These are phyloP conservation scores for Echria macrotheca DNA, from an alignment of 495 filamentous ascomycete genomes.

Conservation along the genomic window DNA sequence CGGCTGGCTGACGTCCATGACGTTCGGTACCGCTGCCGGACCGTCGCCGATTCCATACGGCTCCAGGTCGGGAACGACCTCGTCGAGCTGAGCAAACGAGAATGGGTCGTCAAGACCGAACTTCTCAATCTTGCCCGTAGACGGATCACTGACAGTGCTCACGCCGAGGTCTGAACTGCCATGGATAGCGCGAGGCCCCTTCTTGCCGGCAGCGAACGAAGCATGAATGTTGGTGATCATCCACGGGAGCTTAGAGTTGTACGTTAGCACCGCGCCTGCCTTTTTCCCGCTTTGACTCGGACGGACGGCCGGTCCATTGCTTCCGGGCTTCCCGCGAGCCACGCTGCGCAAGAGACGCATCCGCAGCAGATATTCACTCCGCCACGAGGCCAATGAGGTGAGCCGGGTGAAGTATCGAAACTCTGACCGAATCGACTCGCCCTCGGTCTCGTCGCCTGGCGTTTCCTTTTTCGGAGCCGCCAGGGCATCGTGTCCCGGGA, in stretches of 20 bases:
- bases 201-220: slow-evolving; percentile 61
- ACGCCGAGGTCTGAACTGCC: slow-evolving; percentile 70
- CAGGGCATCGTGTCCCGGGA: slow-evolving; percentile 62
- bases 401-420: slow-evolving; percentile 70
- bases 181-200: slow-evolving; percentile 71
- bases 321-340: slow-evolving; percentile 59
- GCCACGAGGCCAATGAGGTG: slow-evolving; percentile 76
- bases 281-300: slow-evolving; percentile 51
- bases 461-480: slow-evolving; percentile 28
- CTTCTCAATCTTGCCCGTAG: slow-evolving; percentile 68
- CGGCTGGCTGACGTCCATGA: slow-evolving; percentile 81
- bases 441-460: slow-evolving; percentile 37
- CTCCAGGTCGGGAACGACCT: slow-evolving; percentile 65
- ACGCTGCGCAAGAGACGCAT: slow-evolving; percentile 80
- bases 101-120: slow-evolving; percentile 77
- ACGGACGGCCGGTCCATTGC: slow-evolving; percentile 30
- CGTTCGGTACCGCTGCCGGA: slow-evolving; percentile 68
- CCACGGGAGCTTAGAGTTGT: slow-evolving; percentile 71
- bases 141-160: slow-evolving; percentile 70
- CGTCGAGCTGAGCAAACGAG: slow-evolving; percentile 67
- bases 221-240: slow-evolving; percentile 73
- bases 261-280: slow-evolving; percentile 58
- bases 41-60: slow-evolving; percentile 75
- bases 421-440: slow-evolving; percentile 56
- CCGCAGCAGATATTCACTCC: slow-evolving; percentile 84